Evolutionary conservation across 148 eudicot species (phyloP).

Genomic region (Dysphania ambrosioides): DNA sequence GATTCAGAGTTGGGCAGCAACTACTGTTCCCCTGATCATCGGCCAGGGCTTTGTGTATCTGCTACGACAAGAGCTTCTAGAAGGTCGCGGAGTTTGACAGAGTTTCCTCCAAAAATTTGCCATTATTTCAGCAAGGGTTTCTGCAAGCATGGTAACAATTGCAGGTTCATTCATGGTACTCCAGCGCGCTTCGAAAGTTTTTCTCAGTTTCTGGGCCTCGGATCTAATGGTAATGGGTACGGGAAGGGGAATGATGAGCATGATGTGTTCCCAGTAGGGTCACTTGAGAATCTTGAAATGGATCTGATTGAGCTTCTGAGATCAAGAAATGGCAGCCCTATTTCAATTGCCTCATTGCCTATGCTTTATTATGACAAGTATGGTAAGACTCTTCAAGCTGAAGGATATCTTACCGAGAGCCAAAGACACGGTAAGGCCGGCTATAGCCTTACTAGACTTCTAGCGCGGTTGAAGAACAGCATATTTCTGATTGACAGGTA

Average conservation of each 20-base stretch:
- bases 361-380: conserved; percentile 54
- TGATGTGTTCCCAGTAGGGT: conserved; percentile 20
- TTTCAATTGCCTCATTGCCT: conserved; percentile 58
- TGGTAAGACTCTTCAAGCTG: conserved; percentile 52
- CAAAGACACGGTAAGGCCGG: conserved; percentile 63
- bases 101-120: conserved; percentile 6
- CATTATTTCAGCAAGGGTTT: conserved; percentile 8
- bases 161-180: neutral
- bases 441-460: conserved; percentile 58
- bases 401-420: conserved; percentile 61
- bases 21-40: neutral
- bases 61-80: neutral
- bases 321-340: conserved; percentile 42
- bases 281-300: conserved; percentile 40
- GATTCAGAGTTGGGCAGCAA: neutral
- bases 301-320: conserved; percentile 50
- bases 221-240: neutral
- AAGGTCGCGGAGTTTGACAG: neutral
- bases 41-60: neutral
- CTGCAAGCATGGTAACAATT: conserved; percentile 10
- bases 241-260: neutral
- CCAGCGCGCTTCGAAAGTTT: neutral
- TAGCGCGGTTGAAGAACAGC: conserved; percentile 46
- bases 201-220: neutral
- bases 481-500: conserved; percentile 55